Conservation (phyloP, 2,329 filamentous ascomycete species). For the Graphiopsis chlorocephala region DNA sequence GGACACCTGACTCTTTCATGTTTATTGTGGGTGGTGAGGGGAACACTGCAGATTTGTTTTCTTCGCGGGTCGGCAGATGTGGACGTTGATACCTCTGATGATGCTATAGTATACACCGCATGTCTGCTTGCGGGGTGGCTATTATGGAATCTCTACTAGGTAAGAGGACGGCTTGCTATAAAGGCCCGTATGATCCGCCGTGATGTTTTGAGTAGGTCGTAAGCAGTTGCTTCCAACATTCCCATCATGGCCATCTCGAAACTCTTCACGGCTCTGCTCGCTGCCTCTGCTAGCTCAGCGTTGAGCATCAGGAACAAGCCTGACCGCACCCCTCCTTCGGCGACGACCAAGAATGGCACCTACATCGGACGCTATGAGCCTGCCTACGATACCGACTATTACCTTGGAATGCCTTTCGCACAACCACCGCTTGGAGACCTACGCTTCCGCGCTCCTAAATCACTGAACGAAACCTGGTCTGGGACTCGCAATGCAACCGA, state of each 20-base stretch:
- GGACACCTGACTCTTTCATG: not conserved
- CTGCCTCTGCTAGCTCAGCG: not conserved
- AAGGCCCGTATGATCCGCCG: not conserved
- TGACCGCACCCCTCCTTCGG: conserved; percentile 25
- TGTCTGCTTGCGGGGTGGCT: not conserved
- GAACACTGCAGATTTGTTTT: not conserved
- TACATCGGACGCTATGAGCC: conserved; percentile 44
- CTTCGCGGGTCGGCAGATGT: not conserved
- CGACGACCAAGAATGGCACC: conserved; percentile 46
- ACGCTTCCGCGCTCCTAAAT: conserved; percentile 53
- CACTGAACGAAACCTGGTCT: conserved; percentile 48
- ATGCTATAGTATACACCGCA: not conserved
- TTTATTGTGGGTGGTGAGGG: not conserved
- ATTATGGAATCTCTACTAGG: not conserved
- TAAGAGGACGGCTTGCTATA: not conserved
- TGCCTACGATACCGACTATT: conserved; percentile 50
- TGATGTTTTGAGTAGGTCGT: not conserved
- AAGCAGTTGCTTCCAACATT: not conserved
- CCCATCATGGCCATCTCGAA: conserved; percentile 15
- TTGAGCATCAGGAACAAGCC: not conserved
- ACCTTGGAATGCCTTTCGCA: conserved; percentile 57
- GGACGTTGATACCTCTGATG: not conserved
- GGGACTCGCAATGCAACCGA: conserved; percentile 42
- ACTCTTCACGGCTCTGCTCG: not conserved
- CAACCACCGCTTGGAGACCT: conserved; percentile 53